Conservation (phyloP, 2,329 filamentous ascomycete genomes). For the Botrytis porri region DNA sequence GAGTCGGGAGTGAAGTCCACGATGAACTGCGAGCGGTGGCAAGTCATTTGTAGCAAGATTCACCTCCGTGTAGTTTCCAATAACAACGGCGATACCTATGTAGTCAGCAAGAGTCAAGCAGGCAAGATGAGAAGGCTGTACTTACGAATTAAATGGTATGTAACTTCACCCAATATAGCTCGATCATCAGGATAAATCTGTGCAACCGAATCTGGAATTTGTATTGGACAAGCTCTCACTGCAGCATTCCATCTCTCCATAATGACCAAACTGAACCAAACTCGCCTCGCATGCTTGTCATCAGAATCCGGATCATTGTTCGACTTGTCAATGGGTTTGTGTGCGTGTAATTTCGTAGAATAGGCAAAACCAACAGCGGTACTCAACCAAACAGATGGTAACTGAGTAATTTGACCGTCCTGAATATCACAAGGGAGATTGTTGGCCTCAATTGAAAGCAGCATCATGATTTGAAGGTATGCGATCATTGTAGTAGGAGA, state of each 20-base stretch:
- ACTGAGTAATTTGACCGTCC: slow-evolving; percentile 44
- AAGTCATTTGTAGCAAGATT: slow-evolving; percentile 45
- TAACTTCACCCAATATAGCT: slow-evolving; percentile 57
- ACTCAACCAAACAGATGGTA: slow-evolving; percentile 55
- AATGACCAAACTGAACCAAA: slow-evolving; percentile 71
- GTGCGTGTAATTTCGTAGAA: slow-evolving; percentile 58
- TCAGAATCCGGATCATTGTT: slow-evolving; percentile 57
- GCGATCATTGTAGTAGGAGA: slow-evolving; percentile 47
- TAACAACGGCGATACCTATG: slow-evolving; percentile 55
- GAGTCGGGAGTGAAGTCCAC: slow-evolving; percentile 46
- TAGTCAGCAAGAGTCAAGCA: slow-evolving; percentile 15
- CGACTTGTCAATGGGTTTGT: slow-evolving; percentile 42
- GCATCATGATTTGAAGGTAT: slow-evolving; percentile 63
- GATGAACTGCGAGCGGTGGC: slow-evolving; percentile 43
- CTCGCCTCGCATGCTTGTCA: slow-evolving; percentile 58
- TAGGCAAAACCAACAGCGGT: slow-evolving; percentile 65
- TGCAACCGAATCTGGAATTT: slow-evolving; percentile 61
- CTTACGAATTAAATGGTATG: slow-evolving; percentile 65
- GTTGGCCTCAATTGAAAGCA: slow-evolving; percentile 65
- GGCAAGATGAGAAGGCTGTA: slow-evolving; percentile 28
- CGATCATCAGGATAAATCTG: slow-evolving; percentile 59
- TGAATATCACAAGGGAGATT: slow-evolving; percentile 42
- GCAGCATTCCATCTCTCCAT: slow-evolving; percentile 72
- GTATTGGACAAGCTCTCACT: slow-evolving; percentile 59
- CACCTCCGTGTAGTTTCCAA: slow-evolving; percentile 53